phyloP scores from a whole-genome alignment of 306 rosid genomes.

The Prosopis cineraria region DNA sequence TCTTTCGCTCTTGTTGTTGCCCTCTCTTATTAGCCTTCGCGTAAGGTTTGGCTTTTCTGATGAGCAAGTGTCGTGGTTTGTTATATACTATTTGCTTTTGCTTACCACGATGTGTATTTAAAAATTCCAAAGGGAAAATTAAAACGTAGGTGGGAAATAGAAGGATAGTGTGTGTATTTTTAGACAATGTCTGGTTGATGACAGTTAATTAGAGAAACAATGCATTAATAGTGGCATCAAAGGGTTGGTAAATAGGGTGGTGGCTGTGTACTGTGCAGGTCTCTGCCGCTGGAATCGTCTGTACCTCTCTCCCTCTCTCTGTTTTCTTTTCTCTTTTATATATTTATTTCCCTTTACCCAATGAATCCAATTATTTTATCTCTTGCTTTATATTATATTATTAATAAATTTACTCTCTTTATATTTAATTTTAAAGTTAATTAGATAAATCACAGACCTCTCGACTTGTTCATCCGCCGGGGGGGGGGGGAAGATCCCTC shows the following conservation, averaged over 20 bases:
- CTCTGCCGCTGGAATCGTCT: conserved; percentile 55
- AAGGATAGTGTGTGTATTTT: background rate
- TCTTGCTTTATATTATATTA: too few species aligned
- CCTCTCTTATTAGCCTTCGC: conserved; percentile 39
- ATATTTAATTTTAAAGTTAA: background rate
- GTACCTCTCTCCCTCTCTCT: conserved; percentile 16
- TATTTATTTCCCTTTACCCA: background rate
- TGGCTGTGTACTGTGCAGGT: conserved; percentile 42
- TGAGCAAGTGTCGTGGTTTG: conserved; percentile 44
- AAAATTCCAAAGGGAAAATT: background rate
- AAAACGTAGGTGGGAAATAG: background rate
- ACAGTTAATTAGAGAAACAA: background rate
- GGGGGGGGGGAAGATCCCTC: background rate
- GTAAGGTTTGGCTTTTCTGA: conserved; percentile 63
- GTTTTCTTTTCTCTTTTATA: background rate
- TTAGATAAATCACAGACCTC: background rate
- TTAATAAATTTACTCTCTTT: background rate
- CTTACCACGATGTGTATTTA: background rate
- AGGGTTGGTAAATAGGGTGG: background rate
- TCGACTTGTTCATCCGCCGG: background rate
- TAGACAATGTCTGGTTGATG: background rate
- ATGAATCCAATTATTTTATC: background rate
- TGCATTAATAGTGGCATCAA: background rate
- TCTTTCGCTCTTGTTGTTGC: conserved; percentile 28
- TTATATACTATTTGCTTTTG: conserved; percentile 30